A percentile compares a stretch with the other conserved stretches of the same genome.
These are phyloP conservation scores for Cladosporium cucumerinum DNA, from an alignment of 2,329 filamentous ascomycete genomes.

Conservation along the genomic window DNA sequence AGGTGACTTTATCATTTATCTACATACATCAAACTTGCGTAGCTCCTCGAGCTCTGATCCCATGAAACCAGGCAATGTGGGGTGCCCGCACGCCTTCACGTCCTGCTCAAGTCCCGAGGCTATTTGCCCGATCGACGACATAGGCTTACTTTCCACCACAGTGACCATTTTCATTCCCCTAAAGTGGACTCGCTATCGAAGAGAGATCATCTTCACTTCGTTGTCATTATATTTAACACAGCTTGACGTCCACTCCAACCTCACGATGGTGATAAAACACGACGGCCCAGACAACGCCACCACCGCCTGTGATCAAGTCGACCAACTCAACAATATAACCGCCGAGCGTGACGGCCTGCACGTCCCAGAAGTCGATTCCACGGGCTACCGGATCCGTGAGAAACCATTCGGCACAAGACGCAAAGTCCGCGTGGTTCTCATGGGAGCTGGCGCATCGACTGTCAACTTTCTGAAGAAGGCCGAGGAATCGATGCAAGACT, in stretches of 20 bases:
- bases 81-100: slow-evolving; percentile 1
- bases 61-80: background rate
- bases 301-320: slow-evolving; percentile 8
- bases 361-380: slow-evolving; percentile 37
- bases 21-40: background rate
- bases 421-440: slow-evolving; percentile 40
- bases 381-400: slow-evolving; percentile 43
- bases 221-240: background rate
- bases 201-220: background rate
- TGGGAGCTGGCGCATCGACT: slow-evolving; percentile 44
- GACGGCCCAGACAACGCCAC: slow-evolving; percentile 20
- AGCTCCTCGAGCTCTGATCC: background rate
- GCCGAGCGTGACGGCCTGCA: slow-evolving; percentile 32
- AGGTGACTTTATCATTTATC: background rate
- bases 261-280: slow-evolving; percentile 14
- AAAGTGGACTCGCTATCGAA: background rate
- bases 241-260: background rate
- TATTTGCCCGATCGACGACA: slow-evolving; percentile 1
- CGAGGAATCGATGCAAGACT: slow-evolving; percentile 41
- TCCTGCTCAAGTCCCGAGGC: slow-evolving; percentile 1
- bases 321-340: slow-evolving; percentile 25
- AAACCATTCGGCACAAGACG: slow-evolving; percentile 44
- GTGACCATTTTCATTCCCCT: background rate
- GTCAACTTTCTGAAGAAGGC: slow-evolving; percentile 45
- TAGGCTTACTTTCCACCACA: background rate